Evolutionary conservation across 768 basidiomycete genomes (phyloP), one percentile per base, ranked within the genome.

Genomic region (Suillus brevipes): DNA sequence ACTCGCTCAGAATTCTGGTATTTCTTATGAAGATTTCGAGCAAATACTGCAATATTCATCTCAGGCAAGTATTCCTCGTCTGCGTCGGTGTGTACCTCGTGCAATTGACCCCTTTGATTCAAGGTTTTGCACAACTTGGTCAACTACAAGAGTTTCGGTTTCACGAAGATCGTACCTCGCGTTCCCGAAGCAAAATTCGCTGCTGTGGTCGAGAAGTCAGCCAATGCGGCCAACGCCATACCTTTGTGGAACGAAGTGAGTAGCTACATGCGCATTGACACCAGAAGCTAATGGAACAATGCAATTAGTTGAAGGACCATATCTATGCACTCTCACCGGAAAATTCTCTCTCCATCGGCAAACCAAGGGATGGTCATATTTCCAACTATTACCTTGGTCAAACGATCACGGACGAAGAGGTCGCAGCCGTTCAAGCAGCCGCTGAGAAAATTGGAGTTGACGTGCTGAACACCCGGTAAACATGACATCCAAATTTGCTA

Each of bases 301-400:
- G 42, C 52, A 63, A 63, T 38, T 69, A 94, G 90, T 78, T 95
- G 68, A 87, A 87, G 74, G 86, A 83, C 1, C 86, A 92, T 72
- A 90, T 95, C 52, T 95, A 94, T 74, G 79, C 88, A 3, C 69
- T 82, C 14, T 71, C 77, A 31, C 93, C 94, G 2, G 88, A 91
- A 72, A 75, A 83, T 1, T 85, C 82, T 60, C 81, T 93, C 64
- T 88, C 85, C 74, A 89, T 96, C 67, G 94, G 94, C 60, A 94
- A 95, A 74, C 90, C 88, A 52, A 81, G 77, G 61, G 80, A 86
- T 25, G 94, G 94, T 1, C 92, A 95, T 65, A 73, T 92, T 61
- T 91, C 89, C 37, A 92, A 94, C 73, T 96, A 95, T 75, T 96
- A 96, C 72, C 85, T 89, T 34, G 92, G 92, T 1, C 83, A 90